Base-by-base conservation (phyloP, 2,329 filamentous ascomycete species). In the Fusarium setosum region DNA sequence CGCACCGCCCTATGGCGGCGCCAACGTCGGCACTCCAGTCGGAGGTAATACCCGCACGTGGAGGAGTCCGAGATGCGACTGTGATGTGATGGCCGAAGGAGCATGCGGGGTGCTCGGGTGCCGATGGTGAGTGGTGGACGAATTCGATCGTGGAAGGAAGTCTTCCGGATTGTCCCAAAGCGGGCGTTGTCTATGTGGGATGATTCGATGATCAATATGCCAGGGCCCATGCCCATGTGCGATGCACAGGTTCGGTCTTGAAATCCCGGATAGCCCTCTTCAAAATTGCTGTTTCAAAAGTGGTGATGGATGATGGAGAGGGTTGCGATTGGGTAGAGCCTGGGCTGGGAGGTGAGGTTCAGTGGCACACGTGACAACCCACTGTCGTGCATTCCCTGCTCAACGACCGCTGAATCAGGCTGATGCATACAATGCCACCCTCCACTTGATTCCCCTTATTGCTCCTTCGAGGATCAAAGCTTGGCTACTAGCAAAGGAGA, bases 161-260 rank as follows among this genome's bases (percentile, higher is more conserved):
- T 53, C 59, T 56, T 71, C 69, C 69, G 69, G 61, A 37, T n/a
- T 67, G 49, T 62, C 69, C 69, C 50, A 70, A 72, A 64, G 42
- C 57, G 69, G 68, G 38, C 17, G 57, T 40, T 31, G 24, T 38
- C 44, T 57, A 38, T 32, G 31, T 51, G 26, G 31, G 44, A 47
- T 67, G 64, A 64, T 62, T 55, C 64, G 61, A 68, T 63, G 37
- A 47, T 42, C 52, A 59, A 56, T 49, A 61, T 51, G 17, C 55
- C 59, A 63, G 50, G 59, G 49, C 42, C 24, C n/a, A n/a, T n/a
- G n/a, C n/a, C 31, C 48, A 47, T 52, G 37, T 24, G 23, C 41
- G 29, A 10, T 10, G 10, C 35, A 15, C 17, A 40, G 24, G 18
- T 15, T 51, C 35, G 26, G 49, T 4, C 49, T 42, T 17, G 13